Evolutionary conservation across 495 filamentous ascomycete species (phyloP).

Genomic region (Xylaria curta): DNA sequence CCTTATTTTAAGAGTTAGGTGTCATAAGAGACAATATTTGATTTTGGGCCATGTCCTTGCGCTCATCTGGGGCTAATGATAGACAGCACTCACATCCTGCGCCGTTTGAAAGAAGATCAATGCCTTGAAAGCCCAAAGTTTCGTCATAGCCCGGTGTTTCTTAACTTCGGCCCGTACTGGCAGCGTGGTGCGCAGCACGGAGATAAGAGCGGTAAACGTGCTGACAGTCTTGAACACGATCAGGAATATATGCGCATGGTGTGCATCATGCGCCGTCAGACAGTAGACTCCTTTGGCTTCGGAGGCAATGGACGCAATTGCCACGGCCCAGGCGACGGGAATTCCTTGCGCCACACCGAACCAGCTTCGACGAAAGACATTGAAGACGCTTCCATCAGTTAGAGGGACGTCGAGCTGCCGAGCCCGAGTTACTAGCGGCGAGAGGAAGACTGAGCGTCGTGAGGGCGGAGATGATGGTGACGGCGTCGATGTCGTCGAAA

Average conservation of each 20-base stretch:
- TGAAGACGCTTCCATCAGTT: neutral
- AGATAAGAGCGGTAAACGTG: slow-evolving; percentile 6
- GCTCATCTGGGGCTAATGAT: neutral
- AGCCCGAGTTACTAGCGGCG: slow-evolving; percentile 11
- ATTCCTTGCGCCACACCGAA: slow-evolving; percentile 14
- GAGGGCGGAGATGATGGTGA: neutral
- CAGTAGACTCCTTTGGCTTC: slow-evolving; percentile 18
- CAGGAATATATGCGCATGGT: slow-evolving; percentile 17
- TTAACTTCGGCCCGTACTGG: neutral
- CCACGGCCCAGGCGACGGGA: slow-evolving; percentile 10
- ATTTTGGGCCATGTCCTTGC: neutral
- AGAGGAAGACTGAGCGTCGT: slow-evolving; percentile 5
- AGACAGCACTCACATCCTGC: slow-evolving; percentile 13
- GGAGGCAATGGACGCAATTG: neutral
- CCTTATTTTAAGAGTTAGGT: neutral
- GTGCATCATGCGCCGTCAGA: slow-evolving; percentile 21
- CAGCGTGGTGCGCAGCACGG: slow-evolving; percentile 7
- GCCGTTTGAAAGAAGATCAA: slow-evolving; percentile 17
- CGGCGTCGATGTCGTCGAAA: neutral
- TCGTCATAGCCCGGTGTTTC: slow-evolving; percentile 20
- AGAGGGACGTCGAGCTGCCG: neutral
- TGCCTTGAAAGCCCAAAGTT: slow-evolving; percentile 25
- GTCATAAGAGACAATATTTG: neutral
- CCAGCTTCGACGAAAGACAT: slow-evolving; percentile 8
- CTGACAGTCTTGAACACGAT: slow-evolving; percentile 24